Percentiles rank a stretch among this genome's conserved stretches.
Conservation (phyloP, 129 eudicot species). For the Logfia minima region DNA sequence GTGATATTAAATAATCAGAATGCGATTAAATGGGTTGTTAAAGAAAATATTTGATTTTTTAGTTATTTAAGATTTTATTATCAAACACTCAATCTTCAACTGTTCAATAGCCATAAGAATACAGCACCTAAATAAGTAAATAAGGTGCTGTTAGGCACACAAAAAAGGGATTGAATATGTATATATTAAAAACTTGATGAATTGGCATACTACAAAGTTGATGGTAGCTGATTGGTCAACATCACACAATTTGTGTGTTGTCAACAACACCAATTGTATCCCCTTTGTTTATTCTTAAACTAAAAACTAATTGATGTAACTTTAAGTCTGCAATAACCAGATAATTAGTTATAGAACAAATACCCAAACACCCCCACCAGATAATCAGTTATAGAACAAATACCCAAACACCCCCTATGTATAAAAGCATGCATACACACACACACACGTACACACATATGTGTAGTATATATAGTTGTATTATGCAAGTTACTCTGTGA, state of each 20-base stretch:
- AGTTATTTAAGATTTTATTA: no score
- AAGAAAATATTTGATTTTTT: background rate
- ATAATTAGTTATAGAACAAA: background rate
- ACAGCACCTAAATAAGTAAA: no score
- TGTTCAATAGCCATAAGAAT: no score
- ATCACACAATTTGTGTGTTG: no score
- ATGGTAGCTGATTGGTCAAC: no score
- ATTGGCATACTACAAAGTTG: no score
- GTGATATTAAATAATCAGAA: background rate
- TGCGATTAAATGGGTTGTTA: background rate
- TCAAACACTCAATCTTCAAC: background rate
- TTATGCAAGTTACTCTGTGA: conserved; percentile 33
- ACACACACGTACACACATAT: conserved; percentile 16
- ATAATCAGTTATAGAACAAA: background rate
- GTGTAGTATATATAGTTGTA: conserved; percentile 35
- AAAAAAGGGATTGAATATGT: no score
- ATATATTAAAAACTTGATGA: no score
- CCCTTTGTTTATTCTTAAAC: no score
- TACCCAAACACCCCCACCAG: background rate
- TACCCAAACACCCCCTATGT: background rate
- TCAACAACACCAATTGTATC: no score
- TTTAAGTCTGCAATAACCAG: no score
- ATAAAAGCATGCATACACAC: conserved; percentile 20
- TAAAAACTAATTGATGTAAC: background rate
- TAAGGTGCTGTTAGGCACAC: no score